These are phyloP conservation scores for Fusarium sp. DNA, from an alignment of 2,329 filamentous ascomycete genomes.

Conservation along the genomic window DNA sequence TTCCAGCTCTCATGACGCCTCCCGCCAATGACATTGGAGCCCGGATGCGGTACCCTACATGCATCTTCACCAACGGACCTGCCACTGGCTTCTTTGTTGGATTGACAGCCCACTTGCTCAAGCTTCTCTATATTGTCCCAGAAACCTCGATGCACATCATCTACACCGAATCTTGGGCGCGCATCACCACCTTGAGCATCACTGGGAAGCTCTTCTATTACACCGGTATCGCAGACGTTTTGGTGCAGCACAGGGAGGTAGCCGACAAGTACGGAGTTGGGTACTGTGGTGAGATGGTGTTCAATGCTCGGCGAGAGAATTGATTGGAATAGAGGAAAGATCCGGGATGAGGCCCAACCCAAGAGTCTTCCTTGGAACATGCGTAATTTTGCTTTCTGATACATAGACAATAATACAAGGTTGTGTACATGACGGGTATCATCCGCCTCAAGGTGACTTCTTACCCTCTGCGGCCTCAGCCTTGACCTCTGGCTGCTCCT, in stretches of 20 bases:
- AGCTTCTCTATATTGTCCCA: slow-evolving; percentile 59
- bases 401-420: slow-evolving; percentile 43
- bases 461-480: slow-evolving; percentile 37
- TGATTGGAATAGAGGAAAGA: slow-evolving; percentile 23
- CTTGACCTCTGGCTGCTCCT: slow-evolving; percentile 43
- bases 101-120: slow-evolving; percentile 61
- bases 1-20: slow-evolving; percentile 64
- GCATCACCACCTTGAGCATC: slow-evolving; percentile 83
- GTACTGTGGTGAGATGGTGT: slow-evolving; percentile 56
- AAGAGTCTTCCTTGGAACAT: slow-evolving; percentile 23
- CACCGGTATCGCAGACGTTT: slow-evolving; percentile 75
- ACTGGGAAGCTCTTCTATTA: slow-evolving; percentile 81
- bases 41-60: slow-evolving; percentile 68
- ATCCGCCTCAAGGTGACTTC: slow-evolving; percentile 35
- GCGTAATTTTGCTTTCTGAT: slow-evolving; percentile 38
- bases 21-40: slow-evolving; percentile 39
- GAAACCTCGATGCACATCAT: slow-evolving; percentile 75
- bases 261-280: slow-evolving; percentile 59
- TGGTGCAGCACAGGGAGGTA: slow-evolving; percentile 83
- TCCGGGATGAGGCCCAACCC: background rate
- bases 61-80: slow-evolving; percentile 89
- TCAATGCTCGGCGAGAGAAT: slow-evolving; percentile 51
- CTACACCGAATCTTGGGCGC: slow-evolving; percentile 93
- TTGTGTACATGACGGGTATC: slow-evolving; percentile 43
- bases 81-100: slow-evolving; percentile 85